Evolutionary conservation across 1,284 basidiomycete genomes (phyloP), one percentile per base, ranked within the genome.

Genomic region (Psilocybe mexicana): DNA sequence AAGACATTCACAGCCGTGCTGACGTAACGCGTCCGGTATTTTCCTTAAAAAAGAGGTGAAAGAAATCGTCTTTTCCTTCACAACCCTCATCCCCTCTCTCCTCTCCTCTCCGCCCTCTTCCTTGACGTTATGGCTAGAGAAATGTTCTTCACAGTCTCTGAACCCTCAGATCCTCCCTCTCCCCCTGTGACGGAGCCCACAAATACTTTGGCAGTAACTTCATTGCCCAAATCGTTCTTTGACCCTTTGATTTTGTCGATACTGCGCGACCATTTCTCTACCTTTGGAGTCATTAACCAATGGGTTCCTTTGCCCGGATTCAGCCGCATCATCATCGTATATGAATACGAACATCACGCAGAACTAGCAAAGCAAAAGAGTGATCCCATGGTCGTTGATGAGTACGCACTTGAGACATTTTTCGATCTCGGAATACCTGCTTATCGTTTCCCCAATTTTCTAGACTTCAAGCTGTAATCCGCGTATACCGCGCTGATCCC

Each of bases 281-380:
- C 78, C 0, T 94, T 87, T 68, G 95, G 94, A 14, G 74, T 79
- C 30, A 83, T 97, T 18, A 87, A 90, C 66, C 83, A 89, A 65
- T 97, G 94, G 93, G 92, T 91, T 1, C 92, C 93, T 6, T 74
- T 97, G 8, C 82, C 82, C n/a, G 85, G 84, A 2, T 91, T 96
- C 67, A 84, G 86, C 0, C 80, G 94, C 23, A 88, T 94, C 35
- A 84, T 97, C 46, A 73, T 94, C 30, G 92, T 96, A 0, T 97
- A 88, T 69, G 79, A 81, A 26, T 69, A 74, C 5, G 85, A 88
- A 24, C 81, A 83, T 40, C 76, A 82, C 57, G 90, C 86, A 0
- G 91, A 92, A 68, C 69, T 70, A 30, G 88, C 85, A 1, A 91
- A 90, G 71, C 66, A 74, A 38, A 76, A 74, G 43, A 84, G 82